phyloP scores from a whole-genome alignment of 2,329 filamentous ascomycete genomes.

The Nothomitra cinnamomea region DNA sequence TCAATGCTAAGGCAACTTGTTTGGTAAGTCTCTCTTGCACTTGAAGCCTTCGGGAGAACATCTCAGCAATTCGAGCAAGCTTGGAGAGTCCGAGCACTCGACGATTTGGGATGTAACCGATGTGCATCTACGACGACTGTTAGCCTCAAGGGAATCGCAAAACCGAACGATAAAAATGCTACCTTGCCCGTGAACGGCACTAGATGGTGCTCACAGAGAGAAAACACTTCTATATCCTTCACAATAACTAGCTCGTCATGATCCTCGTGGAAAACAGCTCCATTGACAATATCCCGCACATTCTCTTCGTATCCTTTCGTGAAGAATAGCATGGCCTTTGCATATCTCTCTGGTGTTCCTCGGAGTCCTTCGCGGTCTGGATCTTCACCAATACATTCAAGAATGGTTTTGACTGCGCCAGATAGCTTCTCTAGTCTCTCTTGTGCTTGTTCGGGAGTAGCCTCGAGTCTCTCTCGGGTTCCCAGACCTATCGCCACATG shows the following conservation, averaged over 20 bases:
- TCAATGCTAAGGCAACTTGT: conserved; percentile 85
- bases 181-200: conserved; percentile 94
- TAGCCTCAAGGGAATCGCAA: not conserved
- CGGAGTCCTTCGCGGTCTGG: conserved; percentile 44
- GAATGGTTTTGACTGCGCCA: conserved; percentile 43
- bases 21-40: conserved; percentile 94
- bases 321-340: conserved; percentile 88
- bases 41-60: conserved; percentile 86
- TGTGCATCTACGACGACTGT: conserved; percentile 61
- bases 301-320: conserved; percentile 97
- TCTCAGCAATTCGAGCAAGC: conserved; percentile 85
- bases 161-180: conserved; percentile 13
- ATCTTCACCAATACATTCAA: conserved; percentile 50
- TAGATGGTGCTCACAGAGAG: conserved; percentile 90
- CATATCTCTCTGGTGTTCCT: conserved; percentile 69
- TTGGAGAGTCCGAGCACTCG: conserved; percentile 93
- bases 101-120: conserved; percentile 86
- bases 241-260: conserved; percentile 97
- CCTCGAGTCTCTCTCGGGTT: conserved; percentile 34
- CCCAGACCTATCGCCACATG: conserved; percentile 22
- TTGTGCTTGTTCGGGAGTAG: conserved; percentile 38
- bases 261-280: conserved; percentile 87
- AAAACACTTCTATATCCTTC: conserved; percentile 92
- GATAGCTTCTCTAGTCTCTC: conserved; percentile 42
- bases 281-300: conserved; percentile 76